Evolutionary conservation across 257 asterid genomes (phyloP).

Genomic region (Primulina tabacum): DNA sequence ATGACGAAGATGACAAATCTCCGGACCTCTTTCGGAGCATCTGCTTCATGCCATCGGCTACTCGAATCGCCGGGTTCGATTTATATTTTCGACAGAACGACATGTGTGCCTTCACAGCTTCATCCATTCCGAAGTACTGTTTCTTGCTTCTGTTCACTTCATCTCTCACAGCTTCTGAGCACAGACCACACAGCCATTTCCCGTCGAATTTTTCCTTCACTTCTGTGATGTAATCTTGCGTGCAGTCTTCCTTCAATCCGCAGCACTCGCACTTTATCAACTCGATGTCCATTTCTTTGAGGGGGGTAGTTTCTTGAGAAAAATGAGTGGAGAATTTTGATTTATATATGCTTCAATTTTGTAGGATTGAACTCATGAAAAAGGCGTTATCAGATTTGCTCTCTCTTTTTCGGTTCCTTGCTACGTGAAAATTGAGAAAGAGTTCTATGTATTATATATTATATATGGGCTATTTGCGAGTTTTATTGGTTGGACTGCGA

Average conservation of each 20-base stretch:
- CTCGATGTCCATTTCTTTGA: constrained; percentile 55
- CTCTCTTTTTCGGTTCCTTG: neutral
- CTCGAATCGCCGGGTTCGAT: constrained; percentile 69
- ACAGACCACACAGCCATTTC: constrained; percentile 86
- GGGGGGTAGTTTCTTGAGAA: no score
- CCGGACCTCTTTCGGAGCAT: constrained; percentile 67
- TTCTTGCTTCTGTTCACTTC: constrained; percentile 56
- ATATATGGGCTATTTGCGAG: neutral
- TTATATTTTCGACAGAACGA: constrained; percentile 70
- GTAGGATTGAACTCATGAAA: neutral
- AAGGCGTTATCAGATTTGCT: neutral
- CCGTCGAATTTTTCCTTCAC: constrained; percentile 72
- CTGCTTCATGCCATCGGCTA: constrained; percentile 90
- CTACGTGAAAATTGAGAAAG: neutral
- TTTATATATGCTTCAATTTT: neutral
- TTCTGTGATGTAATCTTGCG: constrained; percentile 62
- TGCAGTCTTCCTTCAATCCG: constrained; percentile 89
- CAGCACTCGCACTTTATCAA: constrained; percentile 89
- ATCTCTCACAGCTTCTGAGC: constrained; percentile 87
- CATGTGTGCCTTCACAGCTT: constrained; percentile 88
- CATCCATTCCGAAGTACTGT: constrained; percentile 39
- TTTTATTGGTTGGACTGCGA: constrained; percentile 5
- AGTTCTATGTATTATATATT: neutral
- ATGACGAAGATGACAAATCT: constrained; percentile 30
- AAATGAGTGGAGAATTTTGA: neutral